Base-by-base conservation (phyloP, 1,284 basidiomycete genomes). In the Apiotrichum montevideense region DNA sequence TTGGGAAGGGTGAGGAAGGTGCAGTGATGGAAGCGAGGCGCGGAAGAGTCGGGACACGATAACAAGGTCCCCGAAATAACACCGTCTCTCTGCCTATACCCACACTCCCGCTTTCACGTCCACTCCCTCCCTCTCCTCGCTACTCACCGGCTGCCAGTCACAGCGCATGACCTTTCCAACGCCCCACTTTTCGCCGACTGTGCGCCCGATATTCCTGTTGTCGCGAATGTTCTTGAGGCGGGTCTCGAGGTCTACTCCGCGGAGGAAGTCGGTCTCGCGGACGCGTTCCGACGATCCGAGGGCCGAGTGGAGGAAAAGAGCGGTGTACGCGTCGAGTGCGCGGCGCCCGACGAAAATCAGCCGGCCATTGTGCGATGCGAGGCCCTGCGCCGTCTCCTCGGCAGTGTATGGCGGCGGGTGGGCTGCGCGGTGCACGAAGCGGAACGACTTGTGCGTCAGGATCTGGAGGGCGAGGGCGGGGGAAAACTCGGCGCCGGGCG, bases 361-460 rank as follows among this genome's bases (percentile, higher is more conserved):
- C 42, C 73, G 61, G 8, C 65, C 66, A 60, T 76, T 76, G 57
- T 76, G 72, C 13, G 66, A 55, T 35, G 48, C 62, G 50, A 56
- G 56, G 39, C 42, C 34, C 46, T 56, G 54, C 29, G 54, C 56
- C 11, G 51, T 29, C 55, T 63, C 58, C 34, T 37, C 54, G 35
- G 52, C 52, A 35, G 46, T 56, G 52, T 57, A 56, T 3, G 57
- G 57, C 46, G 56, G 59, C 21, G 58, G 47, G 55, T 62, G 57
- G 14, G 57, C 46, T 40, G 72, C 56, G 32, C 66, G 61, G 49
- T 74, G 72, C 14, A 65, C 66, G 54, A 67, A 70, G 32, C 70
- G 68, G 58, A 70, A 77, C 43, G 69, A 71, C 69, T 76, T 76
- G 61, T 77, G 76, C 6, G 74, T 76, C 46, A 76, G 63, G 52